Conservation (phyloP, 2,329 filamentous ascomycete genomes). For the Phaeophleospora eucalypticola region DNA sequence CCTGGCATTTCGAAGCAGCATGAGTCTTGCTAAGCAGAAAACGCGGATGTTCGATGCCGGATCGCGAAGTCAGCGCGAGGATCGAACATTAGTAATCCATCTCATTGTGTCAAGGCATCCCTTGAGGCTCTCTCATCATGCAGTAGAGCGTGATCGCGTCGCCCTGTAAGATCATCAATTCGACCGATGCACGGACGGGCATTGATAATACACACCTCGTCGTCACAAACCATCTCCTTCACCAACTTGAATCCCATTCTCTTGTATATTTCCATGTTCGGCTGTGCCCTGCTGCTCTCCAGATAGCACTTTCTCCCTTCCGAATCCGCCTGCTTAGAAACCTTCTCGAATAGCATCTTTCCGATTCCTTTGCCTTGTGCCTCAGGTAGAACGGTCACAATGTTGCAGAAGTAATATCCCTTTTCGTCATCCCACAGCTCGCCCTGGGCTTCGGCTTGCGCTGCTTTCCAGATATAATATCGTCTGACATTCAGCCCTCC, state of each 20-base stretch:
- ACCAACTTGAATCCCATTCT: constrained; percentile 63
- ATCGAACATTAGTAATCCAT: no score
- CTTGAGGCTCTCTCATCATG: constrained; percentile 41
- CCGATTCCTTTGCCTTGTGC: constrained; percentile 65
- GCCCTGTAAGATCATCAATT: constrained; percentile 29
- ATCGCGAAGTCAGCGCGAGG: no score
- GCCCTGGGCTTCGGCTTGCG: constrained; percentile 59
- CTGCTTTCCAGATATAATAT: constrained; percentile 69
- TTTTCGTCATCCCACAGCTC: constrained; percentile 61
- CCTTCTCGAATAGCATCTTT: constrained; percentile 58
- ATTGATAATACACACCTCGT: constrained; percentile 36
- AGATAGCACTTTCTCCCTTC: constrained; percentile 65
- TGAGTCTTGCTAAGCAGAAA: no score
- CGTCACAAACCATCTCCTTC: constrained; percentile 63
- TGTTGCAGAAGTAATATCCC: constrained; percentile 74
- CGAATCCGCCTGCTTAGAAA: constrained; percentile 59
- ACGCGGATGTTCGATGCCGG: no score
- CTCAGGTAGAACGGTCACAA: constrained; percentile 64
- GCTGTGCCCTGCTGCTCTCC: constrained; percentile 63
- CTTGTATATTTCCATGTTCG: constrained; percentile 68
- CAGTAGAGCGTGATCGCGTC: constrained; percentile 46
- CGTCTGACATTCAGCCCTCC: constrained; percentile 64
- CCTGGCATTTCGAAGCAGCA: no score
- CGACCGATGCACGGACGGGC: not conserved
- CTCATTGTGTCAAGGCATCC: not conserved